Base-by-base conservation (phyloP, 768 basidiomycete genomes). In the Macrolepiota albuminosa region DNA sequence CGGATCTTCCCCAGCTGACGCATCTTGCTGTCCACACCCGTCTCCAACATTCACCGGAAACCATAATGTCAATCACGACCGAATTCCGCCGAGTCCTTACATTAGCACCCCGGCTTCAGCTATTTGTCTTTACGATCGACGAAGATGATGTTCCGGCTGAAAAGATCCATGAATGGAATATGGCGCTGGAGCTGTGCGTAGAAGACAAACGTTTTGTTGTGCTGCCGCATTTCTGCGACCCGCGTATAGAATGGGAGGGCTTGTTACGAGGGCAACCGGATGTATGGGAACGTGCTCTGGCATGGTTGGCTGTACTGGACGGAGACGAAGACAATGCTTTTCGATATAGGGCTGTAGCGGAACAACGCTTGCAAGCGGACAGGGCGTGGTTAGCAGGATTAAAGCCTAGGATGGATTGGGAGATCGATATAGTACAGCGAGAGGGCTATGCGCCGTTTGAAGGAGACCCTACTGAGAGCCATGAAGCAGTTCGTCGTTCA, bases 21-120 rank as follows among this genome's bases (percentile, higher is more conserved):
- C 73, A 75, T 52, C 69, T 76, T 6, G 72, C 72, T 18, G 71
- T 73, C 2, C 67, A 70, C 54, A 70, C 74, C 7, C 72, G 49
- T 34, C 51, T 52, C 51, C 34, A 51, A 36, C 34, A 34, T 36
- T 24, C 50, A 6, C 34, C 14, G 8, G 36, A 52, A 37, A 36
- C 50, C n/a, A 52, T 37, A 36, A 24, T 24, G 8, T 52, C 51
- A 4, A 52, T 26, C 6, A 52, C 51, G 36, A 52, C 34, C 3
- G 21, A 36, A 37, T 52, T 37, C 4, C 24, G 21, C 10, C 21
- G 21, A 3, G 2, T 52, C 4, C 21, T 37, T 16, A 11, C 37
- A 37, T 37, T 14, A 2, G 33, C 49, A n/a, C 11, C 34, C 24
- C 21, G 5, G 6, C 50, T 21, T 4, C 33, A 24, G 11, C 34